These are phyloP conservation scores for Suillus brevipes DNA, from an alignment of 768 basidiomycete species.

Conservation along the genomic window DNA sequence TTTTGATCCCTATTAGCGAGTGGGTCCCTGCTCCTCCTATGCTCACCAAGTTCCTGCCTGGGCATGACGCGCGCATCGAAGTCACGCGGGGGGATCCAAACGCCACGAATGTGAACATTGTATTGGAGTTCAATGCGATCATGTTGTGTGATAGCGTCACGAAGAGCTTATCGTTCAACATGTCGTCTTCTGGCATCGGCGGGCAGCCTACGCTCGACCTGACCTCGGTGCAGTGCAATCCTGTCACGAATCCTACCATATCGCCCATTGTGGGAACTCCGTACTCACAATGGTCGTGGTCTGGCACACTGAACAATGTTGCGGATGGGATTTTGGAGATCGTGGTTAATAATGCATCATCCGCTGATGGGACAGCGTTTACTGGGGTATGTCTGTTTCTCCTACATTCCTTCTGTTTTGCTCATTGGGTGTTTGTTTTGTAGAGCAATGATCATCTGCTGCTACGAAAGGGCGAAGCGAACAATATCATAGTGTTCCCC, in stretches of 20 bases:
- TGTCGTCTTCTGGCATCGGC: slow-evolving; percentile 68
- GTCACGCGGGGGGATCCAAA: slow-evolving; percentile 43
- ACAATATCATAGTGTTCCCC: slow-evolving; percentile 89
- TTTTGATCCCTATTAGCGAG: slow-evolving; percentile 62
- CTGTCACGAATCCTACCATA: slow-evolving; percentile 48
- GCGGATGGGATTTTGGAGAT: slow-evolving; percentile 84
- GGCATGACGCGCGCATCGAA: slow-evolving; percentile 78
- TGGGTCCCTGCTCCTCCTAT: slow-evolving; percentile 75
- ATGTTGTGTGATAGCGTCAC: slow-evolving; percentile 80
- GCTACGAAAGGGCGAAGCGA: slow-evolving; percentile 70
- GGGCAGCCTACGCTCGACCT: slow-evolving; percentile 52
- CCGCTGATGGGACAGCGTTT: slow-evolving; percentile 39
- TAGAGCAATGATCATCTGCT: slow-evolving; percentile 76
- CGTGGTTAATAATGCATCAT: slow-evolving; percentile 56
- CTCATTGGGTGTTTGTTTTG: slow-evolving; percentile 11
- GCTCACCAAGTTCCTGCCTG: slow-evolving; percentile 78
- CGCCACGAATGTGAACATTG: slow-evolving; percentile 58
- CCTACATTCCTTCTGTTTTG: slow-evolving; percentile 7
- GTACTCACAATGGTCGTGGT: slow-evolving; percentile 69
- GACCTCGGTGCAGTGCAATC: slow-evolving; percentile 45
- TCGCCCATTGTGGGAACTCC: slow-evolving; percentile 54
- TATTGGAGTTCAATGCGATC: slow-evolving; percentile 72
- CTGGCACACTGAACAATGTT: slow-evolving; percentile 69
- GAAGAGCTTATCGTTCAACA: slow-evolving; percentile 59
- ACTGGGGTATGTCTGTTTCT: slow-evolving; percentile 49